Evolutionary conservation across 129 eudicot genomes (phyloP), one percentile per base, ranked within the genome.

Genomic region (Sambucus nigra): DNA sequence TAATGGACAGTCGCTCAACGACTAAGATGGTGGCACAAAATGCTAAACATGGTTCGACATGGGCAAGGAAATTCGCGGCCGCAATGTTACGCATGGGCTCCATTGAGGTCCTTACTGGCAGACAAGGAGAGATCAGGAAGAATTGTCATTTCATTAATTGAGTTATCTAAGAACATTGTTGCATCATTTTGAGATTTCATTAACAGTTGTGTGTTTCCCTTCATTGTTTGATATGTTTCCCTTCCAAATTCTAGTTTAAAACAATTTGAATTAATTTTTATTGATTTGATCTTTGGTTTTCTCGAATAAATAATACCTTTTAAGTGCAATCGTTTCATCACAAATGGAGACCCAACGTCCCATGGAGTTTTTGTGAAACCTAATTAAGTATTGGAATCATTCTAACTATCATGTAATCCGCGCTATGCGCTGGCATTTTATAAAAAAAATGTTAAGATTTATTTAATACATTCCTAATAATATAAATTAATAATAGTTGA

Each of bases 61-160:
- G 80, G 80, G 63, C 24, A 0, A 44, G 47, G 14, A 63, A 74
- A 53, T 74, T 74, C 63, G 71, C 63, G 0, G 67, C 53, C 4
- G 80, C 80, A n/a, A 68, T 74, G 80, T 67, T 61, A 46, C 46
- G 40, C 15, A 74, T 74, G 80, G 80, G 80, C 2, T 14, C 35
- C 17, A 62, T 63, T n/a, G 71, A 63, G 8, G 80, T 74, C 16
- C 67, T 74, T 9, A 63, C 71, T 0, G 71, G 75, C 5, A 18
- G 33, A 14, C 47, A 63, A 14, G 80, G 80, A 5, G 70, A 74
- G 67, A 68, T 74, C 41, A 51, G 80, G 25, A 68, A 22, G 63
- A 63, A 49, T 7, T 74, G 80, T 39, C 53, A 47, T 14, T 5
- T 56, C 1, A 38, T 61, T 3, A 73, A 73, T 47, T 61, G 54